Percentiles rank a stretch among this genome's conserved stretches.
Evolutionary conservation across 2,329 filamentous ascomycete species (phyloP).

Genomic region (Thyridium curvatum): DNA sequence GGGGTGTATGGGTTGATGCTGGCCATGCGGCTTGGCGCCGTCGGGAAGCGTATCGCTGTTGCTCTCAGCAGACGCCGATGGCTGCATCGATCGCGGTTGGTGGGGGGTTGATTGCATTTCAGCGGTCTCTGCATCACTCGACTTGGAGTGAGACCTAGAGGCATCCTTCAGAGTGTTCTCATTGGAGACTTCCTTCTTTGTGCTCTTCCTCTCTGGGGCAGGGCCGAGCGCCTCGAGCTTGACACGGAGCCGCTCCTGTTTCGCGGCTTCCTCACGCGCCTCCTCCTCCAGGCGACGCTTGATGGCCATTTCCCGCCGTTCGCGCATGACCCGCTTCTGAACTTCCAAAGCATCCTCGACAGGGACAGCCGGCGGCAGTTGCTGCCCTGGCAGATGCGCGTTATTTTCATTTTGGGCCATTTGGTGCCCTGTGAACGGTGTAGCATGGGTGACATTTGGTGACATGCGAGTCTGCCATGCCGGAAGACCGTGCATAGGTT

Average conservation of each 20-base stretch:
- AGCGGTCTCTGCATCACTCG: conserved; percentile 4
- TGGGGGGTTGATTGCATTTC: no score
- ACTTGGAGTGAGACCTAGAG: conserved; percentile 7
- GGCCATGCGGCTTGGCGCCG: no score
- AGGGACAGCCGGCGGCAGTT: conserved; percentile 16
- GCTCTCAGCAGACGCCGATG: no score
- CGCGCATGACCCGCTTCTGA: conserved; percentile 68
- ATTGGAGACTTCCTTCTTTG: conserved; percentile 45
- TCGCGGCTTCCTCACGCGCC: conserved; percentile 65
- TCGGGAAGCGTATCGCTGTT: no score
- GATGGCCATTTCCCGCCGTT: conserved; percentile 62
- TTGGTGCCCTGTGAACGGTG: conserved; percentile 12
- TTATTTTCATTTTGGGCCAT: no score
- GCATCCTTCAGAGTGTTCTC: conserved; percentile 28
- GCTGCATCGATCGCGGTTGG: no score
- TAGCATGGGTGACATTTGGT: conserved; percentile 33
- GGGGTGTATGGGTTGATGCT: no score
- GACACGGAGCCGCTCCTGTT: conserved; percentile 62
- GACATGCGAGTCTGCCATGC: conserved; percentile 37
- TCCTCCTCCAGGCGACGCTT: conserved; percentile 64
- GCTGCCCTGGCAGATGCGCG: no score
- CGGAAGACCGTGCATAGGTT: conserved; percentile 16
- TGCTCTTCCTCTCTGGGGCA: conserved; percentile 51
- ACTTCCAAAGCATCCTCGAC: conserved; percentile 51
- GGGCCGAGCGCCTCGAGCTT: conserved; percentile 67